These are phyloP conservation scores for Globisporangium emineosum DNA, from an alignment of 352 stramenopile species.

Conservation along the genomic window DNA sequence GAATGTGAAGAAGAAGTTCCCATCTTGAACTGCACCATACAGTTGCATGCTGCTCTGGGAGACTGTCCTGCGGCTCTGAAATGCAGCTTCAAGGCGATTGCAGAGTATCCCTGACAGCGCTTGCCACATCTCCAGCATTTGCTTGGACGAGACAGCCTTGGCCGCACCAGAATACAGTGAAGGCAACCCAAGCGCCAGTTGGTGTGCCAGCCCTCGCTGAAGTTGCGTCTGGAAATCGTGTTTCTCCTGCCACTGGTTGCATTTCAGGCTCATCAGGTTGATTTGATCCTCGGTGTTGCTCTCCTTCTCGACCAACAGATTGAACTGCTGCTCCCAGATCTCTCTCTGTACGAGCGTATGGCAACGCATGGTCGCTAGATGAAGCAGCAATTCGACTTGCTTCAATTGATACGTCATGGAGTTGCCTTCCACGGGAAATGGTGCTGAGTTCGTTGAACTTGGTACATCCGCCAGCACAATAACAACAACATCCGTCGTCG, in stretches of 20 bases:
- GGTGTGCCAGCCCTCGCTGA: slow-evolving; percentile 4
- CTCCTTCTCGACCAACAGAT: slow-evolving; percentile 4
- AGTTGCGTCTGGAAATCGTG: background rate
- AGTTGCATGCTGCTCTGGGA: slow-evolving; percentile 9
- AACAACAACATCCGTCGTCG: background rate
- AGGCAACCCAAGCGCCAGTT: slow-evolving; percentile 3
- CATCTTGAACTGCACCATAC: slow-evolving; percentile 9
- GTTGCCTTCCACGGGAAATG: background rate
- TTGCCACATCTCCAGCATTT: slow-evolving; percentile 13
- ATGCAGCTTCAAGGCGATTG: slow-evolving; percentile 9
- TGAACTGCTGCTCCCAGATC: slow-evolving; percentile 5
- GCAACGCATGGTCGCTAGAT: slow-evolving; percentile 4
- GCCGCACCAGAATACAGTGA: background rate
- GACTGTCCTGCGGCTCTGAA: background rate
- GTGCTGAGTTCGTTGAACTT: background rate
- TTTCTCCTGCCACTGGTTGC: background rate
- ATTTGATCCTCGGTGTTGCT: background rate
- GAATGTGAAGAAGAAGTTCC: slow-evolving; percentile 14
- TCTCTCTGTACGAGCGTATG: slow-evolving; percentile 2
- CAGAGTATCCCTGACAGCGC: slow-evolving; percentile 9
- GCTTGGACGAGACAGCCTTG: slow-evolving; percentile 7
- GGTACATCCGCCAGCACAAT: background rate
- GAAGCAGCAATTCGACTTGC: slow-evolving; percentile 2
- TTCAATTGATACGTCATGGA: slow-evolving; percentile 10
- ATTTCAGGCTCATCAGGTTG: background rate